A percentile compares a stretch with the other conserved stretches of the same genome.
Conservation (phyloP, 129 eudicot genomes). For the Oenanthe sinensis region DNA sequence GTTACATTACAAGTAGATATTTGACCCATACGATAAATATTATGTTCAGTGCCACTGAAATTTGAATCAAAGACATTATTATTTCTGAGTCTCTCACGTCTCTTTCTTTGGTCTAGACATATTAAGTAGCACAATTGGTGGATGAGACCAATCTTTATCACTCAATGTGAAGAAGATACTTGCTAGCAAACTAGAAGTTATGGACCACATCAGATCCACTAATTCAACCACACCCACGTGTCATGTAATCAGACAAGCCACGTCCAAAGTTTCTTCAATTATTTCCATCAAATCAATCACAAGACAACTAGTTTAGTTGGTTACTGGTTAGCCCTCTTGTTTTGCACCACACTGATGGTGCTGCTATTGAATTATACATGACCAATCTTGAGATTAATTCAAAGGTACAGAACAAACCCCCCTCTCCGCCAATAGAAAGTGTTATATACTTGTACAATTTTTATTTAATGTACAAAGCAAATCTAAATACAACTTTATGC, state of each 20-base stretch:
- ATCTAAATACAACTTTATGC: neutral
- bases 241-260: neutral
- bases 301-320: constrained; percentile 9
- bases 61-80: neutral
- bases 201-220: constrained; percentile 19
- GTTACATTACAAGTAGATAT: neutral
- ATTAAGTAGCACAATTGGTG: neutral
- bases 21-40: neutral
- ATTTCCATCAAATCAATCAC: constrained; percentile 9
- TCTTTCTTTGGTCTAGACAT: neutral
- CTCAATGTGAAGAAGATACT: neutral
- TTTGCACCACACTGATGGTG: constrained; percentile 1
- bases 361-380: neutral
- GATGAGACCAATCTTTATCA: neutral
- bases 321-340: neutral
- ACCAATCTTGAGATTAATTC: neutral
- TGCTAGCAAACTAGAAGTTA: neutral
- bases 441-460: neutral
- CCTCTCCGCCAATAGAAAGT: neutral
- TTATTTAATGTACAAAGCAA: neutral
- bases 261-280: constrained; percentile 10
- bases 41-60: neutral
- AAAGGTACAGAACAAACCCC: constrained; percentile 3
- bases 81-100: neutral
- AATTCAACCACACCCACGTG: constrained; percentile 4